phyloP scores from a whole-genome alignment of 2,329 filamentous ascomycete genomes.

The Verticillium nonalfalfae region DNA sequence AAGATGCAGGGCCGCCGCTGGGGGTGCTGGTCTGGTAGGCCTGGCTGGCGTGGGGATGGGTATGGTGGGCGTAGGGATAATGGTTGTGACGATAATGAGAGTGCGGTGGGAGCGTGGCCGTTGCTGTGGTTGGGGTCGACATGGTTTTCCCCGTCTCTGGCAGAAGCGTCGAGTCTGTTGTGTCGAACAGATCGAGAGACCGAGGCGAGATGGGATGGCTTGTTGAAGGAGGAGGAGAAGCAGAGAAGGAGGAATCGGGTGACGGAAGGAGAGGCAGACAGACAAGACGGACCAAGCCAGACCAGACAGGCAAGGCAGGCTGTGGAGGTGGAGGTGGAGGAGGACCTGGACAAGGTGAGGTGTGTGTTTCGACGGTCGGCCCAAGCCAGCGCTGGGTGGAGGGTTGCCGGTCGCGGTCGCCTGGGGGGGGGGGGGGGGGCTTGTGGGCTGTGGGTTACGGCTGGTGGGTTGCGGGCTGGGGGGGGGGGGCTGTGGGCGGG shows the following conservation, averaged over 20 bases:
- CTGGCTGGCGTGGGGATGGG: constrained; percentile 27
- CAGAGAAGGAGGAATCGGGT: constrained; percentile 4
- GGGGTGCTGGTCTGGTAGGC: constrained; percentile 40
- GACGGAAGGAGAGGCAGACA: neutral
- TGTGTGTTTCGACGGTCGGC: constrained; percentile 7
- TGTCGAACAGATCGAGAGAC: neutral
- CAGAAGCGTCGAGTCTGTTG: neutral
- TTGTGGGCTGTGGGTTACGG: neutral
- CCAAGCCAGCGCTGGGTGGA: neutral
- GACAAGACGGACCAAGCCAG: neutral
- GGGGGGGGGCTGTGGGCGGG: neutral
- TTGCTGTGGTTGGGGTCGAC: constrained; percentile 64
- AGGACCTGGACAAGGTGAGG: constrained; percentile 1
- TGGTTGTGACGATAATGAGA: constrained; percentile 59
- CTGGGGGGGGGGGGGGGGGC: neutral
- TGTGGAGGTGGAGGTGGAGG: no score
- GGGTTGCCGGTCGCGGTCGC: constrained; percentile 3
- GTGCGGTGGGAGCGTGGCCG: constrained; percentile 26
- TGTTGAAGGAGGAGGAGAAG: constrained; percentile 2
- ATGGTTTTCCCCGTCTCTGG: constrained; percentile 37
- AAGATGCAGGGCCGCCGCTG: neutral
- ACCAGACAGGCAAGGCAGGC: neutral
- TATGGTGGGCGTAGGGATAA: constrained; percentile 52
- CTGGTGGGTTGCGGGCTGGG: neutral
- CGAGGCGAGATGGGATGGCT: neutral